A percentile compares a stretch with the other conserved stretches of the same genome.
Conservation (phyloP, 306 rosid genomes). For the Macrotyloma uniflorum region DNA sequence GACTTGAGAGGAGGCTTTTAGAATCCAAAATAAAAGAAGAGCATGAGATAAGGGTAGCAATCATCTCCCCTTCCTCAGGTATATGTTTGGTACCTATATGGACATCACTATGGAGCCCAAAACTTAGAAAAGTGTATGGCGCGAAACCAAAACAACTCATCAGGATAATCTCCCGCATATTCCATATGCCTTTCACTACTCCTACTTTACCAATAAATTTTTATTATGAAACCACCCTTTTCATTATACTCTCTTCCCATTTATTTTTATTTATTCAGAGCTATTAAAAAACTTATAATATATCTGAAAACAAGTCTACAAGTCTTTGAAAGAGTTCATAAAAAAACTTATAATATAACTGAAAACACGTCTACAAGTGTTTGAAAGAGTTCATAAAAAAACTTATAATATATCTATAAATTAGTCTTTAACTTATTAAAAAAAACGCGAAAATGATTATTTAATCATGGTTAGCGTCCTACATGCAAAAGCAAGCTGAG, state of each 20-base stretch:
- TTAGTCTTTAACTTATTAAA: no score
- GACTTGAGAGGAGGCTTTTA: constrained; percentile 17
- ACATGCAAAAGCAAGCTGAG: constrained; percentile 41
- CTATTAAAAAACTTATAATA: no score
- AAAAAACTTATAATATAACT: no score
- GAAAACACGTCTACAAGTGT: no score
- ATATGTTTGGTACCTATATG: background rate
- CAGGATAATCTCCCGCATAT: constrained; percentile 32
- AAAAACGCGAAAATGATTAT: no score
- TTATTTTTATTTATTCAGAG: background rate
- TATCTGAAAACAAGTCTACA: no score
- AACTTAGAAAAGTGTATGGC: background rate
- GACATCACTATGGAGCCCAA: background rate
- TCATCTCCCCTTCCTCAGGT: background rate
- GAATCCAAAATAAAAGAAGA: background rate
- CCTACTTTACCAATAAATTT: background rate
- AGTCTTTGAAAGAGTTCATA: no score
- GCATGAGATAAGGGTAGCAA: background rate
- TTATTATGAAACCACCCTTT: background rate
- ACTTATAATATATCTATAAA: no score
- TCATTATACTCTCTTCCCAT: background rate
- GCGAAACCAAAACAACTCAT: background rate
- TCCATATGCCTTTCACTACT: constrained; percentile 19
- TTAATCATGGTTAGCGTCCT: background rate
- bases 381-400: no score